Conservation (phyloP, 202 grass and related monocot species). For the Setaria italica region DNA sequence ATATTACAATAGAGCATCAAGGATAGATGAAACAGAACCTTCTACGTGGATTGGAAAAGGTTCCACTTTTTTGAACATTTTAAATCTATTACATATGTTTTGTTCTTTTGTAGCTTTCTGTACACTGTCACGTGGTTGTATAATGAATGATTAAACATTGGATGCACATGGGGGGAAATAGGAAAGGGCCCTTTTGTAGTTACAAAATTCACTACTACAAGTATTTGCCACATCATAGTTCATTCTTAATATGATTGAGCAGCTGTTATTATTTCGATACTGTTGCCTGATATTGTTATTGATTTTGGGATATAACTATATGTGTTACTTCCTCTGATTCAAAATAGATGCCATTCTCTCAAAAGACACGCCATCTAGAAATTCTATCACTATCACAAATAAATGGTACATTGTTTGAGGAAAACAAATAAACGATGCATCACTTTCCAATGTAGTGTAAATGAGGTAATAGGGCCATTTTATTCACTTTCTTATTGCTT, state of each 20-base stretch:
- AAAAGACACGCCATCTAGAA: neutral
- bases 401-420: neutral
- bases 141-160: neutral
- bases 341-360: neutral
- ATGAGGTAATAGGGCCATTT: neutral
- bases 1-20: constrained; percentile 94
- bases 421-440: neutral
- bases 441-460: constrained; percentile 8
- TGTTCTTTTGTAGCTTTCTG: constrained; percentile 17
- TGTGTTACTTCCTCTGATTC: neutral
- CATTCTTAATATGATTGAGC: constrained; percentile 4
- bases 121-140: constrained; percentile 21
- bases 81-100: constrained; percentile 18
- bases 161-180: constrained; percentile 4
- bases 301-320: constrained; percentile 7
- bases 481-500: neutral
- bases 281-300: constrained; percentile 5
- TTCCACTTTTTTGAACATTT: constrained; percentile 46
- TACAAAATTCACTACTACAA: constrained; percentile 4
- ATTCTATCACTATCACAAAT: neutral
- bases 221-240: neutral
- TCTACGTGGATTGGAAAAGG: constrained; percentile 98
- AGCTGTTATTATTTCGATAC: constrained; percentile 17
- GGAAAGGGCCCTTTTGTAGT: neutral
- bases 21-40: constrained; percentile 88